Percentiles rank a stretch among this genome's conserved stretches.
Conservation (phyloP, 306 rosid genomes). For the Begonia loranthoides region DNA sequence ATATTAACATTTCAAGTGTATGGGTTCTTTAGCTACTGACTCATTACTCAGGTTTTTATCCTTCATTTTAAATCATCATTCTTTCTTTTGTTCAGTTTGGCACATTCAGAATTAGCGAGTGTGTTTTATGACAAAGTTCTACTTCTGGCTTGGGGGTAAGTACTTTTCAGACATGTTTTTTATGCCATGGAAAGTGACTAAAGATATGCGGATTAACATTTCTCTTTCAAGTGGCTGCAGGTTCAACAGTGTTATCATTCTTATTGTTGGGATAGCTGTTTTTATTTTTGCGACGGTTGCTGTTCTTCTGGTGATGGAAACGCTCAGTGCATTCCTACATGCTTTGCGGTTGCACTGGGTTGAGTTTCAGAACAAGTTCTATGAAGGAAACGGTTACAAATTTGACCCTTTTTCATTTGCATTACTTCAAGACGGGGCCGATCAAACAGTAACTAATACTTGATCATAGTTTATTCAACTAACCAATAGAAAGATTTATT, state of each 20-base stretch:
- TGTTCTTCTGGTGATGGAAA: slow-evolving; percentile 68
- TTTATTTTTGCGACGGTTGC: slow-evolving; percentile 64
- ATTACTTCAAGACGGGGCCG: slow-evolving; percentile 36
- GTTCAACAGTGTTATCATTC: slow-evolving; percentile 42
- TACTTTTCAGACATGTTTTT: not conserved
- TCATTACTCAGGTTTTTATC: not conserved
- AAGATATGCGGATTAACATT: not conserved
- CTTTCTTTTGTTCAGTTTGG: slow-evolving; percentile 34
- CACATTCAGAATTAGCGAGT: slow-evolving; percentile 77
- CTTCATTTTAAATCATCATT: not conserved
- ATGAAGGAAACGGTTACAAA: slow-evolving; percentile 65
- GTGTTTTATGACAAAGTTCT: slow-evolving; percentile 72
- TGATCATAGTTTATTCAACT: not conserved
- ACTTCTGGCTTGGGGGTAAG: slow-evolving; percentile 37
- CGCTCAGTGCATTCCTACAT: slow-evolving; percentile 75
- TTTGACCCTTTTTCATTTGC: slow-evolving; percentile 61
- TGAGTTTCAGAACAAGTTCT: slow-evolving; percentile 72
- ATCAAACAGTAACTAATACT: slow-evolving; percentile 10
- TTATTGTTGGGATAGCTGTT: slow-evolving; percentile 39
- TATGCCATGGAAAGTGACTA: not conserved
- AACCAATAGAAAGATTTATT: not conserved
- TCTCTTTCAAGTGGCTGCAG: slow-evolving; percentile 22
- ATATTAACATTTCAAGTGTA: too few species aligned
- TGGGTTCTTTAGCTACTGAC: not conserved
- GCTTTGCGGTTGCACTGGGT: slow-evolving; percentile 89